Conservation (phyloP, 805 yeast genomes). For the Myxozyma sirexii region DNA sequence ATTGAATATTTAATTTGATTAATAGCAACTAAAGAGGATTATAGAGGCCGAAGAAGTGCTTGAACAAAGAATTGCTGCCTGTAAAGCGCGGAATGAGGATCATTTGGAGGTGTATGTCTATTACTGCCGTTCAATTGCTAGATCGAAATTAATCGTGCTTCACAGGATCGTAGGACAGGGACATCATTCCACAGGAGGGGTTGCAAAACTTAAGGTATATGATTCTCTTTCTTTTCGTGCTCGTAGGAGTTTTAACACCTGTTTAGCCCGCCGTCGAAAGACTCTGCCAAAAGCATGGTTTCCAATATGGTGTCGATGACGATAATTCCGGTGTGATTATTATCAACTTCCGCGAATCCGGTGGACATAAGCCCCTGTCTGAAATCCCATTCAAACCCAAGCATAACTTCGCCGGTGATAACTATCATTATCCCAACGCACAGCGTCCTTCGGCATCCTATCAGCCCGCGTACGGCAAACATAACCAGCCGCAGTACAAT, state of each 20-base stretch:
- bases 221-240: background rate
- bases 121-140: background rate
- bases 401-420: constrained; percentile 44
- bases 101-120: constrained; percentile 57
- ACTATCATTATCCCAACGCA: constrained; percentile 39
- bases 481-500: constrained; percentile 15
- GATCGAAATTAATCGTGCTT: background rate
- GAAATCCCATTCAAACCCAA: constrained; percentile 27
- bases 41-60: constrained; percentile 77
- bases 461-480: constrained; percentile 13
- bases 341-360: constrained; percentile 60
- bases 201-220: constrained; percentile 68
- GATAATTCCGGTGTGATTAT: constrained; percentile 81
- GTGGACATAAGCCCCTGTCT: constrained; percentile 37
- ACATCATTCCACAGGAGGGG: constrained; percentile 74
- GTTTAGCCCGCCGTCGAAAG: constrained; percentile 75
- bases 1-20: background rate
- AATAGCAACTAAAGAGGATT: background rate
- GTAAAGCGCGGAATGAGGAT: constrained; percentile 58
- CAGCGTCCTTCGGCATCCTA: constrained; percentile 34
- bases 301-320: constrained; percentile 63
- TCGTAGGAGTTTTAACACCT: background rate
- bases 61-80: constrained; percentile 71
- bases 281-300: constrained; percentile 66
- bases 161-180: constrained; percentile 85